Conservation (phyloP, 2,329 filamentous ascomycete genomes). For the Claviceps africana region DNA sequence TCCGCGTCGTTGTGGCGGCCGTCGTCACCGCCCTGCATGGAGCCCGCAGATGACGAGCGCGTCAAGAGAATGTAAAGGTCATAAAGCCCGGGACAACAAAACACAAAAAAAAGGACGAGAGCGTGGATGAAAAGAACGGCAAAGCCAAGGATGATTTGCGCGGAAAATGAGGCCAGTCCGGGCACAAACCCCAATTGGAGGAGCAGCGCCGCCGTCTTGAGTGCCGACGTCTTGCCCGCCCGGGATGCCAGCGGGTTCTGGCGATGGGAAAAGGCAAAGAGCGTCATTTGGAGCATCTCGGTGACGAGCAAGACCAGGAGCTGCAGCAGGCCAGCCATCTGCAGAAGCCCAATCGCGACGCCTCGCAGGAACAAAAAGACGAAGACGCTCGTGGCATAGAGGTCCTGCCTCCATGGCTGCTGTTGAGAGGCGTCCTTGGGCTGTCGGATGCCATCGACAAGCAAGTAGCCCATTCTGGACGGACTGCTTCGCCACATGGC, state of each 20-base stretch:
- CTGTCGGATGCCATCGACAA: conserved; percentile 45
- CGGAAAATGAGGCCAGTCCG: not conserved
- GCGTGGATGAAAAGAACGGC: not conserved
- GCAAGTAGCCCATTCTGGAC: conserved; percentile 16
- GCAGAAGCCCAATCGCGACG: conserved; percentile 53
- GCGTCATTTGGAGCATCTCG: conserved; percentile 45
- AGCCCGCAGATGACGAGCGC: not conserved
- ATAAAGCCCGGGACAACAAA: conserved; percentile 40
- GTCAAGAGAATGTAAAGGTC: not conserved
- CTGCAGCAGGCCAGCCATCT: conserved; percentile 42
- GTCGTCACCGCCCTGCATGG: not conserved
- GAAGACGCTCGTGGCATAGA: conserved; percentile 50
- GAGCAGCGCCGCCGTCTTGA: not conserved
- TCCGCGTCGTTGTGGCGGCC: not conserved
- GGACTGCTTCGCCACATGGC: conserved; percentile 13
- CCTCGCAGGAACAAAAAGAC: conserved; percentile 50
- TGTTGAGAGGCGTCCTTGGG: conserved; percentile 39
- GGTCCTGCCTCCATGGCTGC: conserved; percentile 33
- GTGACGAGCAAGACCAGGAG: conserved; percentile 54
- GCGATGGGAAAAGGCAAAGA: conserved; percentile 23
- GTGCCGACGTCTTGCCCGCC: not conserved
- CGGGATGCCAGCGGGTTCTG: conserved; percentile 9
- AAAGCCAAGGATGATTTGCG: not conserved
- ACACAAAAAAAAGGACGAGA: conserved; percentile 44
- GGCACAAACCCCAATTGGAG: not conserved